Evolutionary conservation across 1,139 yeast genomes (phyloP), one percentile per base, ranked within the genome.

Genomic region (Kluyveromyces marxianus): DNA sequence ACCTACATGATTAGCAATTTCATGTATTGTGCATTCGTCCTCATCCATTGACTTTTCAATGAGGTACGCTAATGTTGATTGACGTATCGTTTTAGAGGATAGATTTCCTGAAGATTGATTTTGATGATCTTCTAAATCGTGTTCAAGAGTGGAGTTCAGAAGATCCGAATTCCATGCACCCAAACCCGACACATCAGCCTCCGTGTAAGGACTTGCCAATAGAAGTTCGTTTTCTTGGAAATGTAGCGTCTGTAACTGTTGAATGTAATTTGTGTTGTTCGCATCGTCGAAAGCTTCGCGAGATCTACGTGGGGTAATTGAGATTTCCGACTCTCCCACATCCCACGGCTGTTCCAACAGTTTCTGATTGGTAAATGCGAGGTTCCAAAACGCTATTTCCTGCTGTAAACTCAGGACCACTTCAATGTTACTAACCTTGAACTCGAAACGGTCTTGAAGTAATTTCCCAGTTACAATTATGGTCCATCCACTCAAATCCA

Each of bases 371-470:
- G 46, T 35, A 10, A 57, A 35, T 4, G 57, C 51, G 4, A 7
- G 24, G 34, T 47, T 44, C 62, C 60, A 58, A 46, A 53, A 55
- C 7, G 48, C 44, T 21, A 58, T 51, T 35, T 59, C 60, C 21
- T 39, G 39, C 6, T 35, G 29, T n/a, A 59, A 31, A 26, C 40
- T 45, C 26, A 48, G 35, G 34, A 48, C 45, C n/a, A 44, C 32
- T 36, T 49, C 52, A 24, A 57, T 41, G 25, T 41, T 41, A 3
- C 44, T 45, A 1, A 52, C 52, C 7, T 48, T 48, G 27, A 56
- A 36, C 36, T 57, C 59, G 21, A 45, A 40, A 25, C 46, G 46
- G 10, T 41, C 41, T 28, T 46, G 25, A 39, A 46, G 36, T 24
- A 54, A 42, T 7, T 25, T 29, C 6, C 55, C 56, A 28, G 42